Base-by-base conservation (phyloP, 2,329 filamentous ascomycete genomes). In the Alternaria sp. region DNA sequence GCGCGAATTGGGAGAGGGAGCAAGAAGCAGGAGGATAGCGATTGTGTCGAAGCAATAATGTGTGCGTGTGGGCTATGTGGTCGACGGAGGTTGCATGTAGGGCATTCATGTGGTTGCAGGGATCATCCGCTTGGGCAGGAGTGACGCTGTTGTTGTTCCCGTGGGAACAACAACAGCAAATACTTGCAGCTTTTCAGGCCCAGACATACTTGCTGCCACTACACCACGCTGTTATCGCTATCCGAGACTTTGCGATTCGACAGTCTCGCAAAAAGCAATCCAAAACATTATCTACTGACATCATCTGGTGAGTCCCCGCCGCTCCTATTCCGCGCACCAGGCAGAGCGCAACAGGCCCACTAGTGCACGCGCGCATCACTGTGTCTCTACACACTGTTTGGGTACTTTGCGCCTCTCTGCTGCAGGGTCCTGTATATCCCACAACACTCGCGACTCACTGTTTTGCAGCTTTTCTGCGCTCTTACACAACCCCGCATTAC, bases 251-350 rank as follows among this genome's bases (percentile, higher is more conserved):
- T 44, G 34, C 36, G 30, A 28, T 25, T 28, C 53, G 40, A 40
- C 32, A 30, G 48, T 40, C 49, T n/a, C 36, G 34, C 49, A n/a
- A 38, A 41, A 30, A 27, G 38, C 50, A 44, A 34, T 27, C 34
- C 7, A 28, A 22, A 8, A 14, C 28, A 14, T 28, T 30, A 27
- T 38, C 45, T 44, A 38, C 48, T 61, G 54, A 53, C 59, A 61
- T 48, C 54, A 43, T 61, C 54, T 49, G 59, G 59, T 61, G 53
- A 49, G 59, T 61, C 53, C n/a, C 22, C 28, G 49, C 59, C 54
- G 28, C 54, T 28, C 54, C 48, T 49, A 5, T 34, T 46, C 40
- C 25, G 32, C 34, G 40, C 45, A 41, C 41, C 59, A 27, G 4
- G 32, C 32, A 36, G 32, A 36, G 32, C 57, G 46, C 45, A 48